Evolutionary conservation across 1,284 basidiomycete species (phyloP).

Genomic region (Limonomyces culmigenus): DNA sequence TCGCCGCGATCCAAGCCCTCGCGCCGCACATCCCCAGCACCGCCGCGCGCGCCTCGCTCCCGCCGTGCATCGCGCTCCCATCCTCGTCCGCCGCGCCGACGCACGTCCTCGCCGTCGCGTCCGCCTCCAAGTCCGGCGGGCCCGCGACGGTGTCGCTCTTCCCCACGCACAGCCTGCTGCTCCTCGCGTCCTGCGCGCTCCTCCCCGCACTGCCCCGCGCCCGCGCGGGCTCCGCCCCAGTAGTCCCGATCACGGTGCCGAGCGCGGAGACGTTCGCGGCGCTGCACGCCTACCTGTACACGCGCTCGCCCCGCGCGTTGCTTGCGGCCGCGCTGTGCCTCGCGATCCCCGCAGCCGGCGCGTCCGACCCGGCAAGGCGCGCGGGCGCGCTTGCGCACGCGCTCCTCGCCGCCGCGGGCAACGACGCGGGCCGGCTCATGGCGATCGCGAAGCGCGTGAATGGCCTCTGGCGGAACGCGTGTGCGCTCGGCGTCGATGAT

Average conservation of each 20-base stretch:
- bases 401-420: constrained; percentile 22
- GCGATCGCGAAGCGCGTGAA: constrained; percentile 46
- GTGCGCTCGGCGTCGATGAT: constrained; percentile 49
- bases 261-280: constrained; percentile 48
- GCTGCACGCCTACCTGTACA: constrained; percentile 49
- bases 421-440: constrained; percentile 29
- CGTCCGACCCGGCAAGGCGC: constrained; percentile 21
- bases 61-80: constrained; percentile 13
- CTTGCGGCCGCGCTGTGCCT: constrained; percentile 40
- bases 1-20: constrained; percentile 28
- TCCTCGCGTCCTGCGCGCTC: constrained; percentile 40
- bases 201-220: constrained; percentile 31
- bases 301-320: constrained; percentile 32
- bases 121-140: constrained; percentile 18
- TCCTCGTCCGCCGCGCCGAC: constrained; percentile 23
- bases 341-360: constrained; percentile 27
- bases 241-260: constrained; percentile 49
- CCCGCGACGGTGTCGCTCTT: constrained; percentile 31
- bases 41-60: constrained; percentile 15
- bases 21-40: constrained; percentile 25
- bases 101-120: constrained; percentile 36
- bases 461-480: constrained; percentile 58
- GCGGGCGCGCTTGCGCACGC: constrained; percentile 34
- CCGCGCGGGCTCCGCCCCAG: constrained; percentile 22
- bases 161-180: constrained; percentile 37